Evolutionary conservation across 495 filamentous ascomycete species (phyloP), one percentile per base, ranked within the genome.

Genomic region (Xylaria scruposa): DNA sequence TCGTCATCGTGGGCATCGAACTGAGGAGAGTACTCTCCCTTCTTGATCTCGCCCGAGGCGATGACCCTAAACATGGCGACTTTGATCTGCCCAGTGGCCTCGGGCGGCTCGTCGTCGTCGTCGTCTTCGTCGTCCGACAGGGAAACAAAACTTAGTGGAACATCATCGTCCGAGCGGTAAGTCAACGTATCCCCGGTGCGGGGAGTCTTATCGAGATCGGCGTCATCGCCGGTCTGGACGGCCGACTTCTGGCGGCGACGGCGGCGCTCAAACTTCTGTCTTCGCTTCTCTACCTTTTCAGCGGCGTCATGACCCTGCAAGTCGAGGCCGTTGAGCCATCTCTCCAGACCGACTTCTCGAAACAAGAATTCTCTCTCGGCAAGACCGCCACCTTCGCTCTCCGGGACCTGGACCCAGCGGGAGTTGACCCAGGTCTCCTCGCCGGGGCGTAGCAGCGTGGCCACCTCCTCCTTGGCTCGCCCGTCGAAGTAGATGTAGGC

Each of bases 401-500:
- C 90, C 2, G 95, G 94, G 4, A 99, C 89, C 77, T 95, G 94
- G 71, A 99, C 96, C 96, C 96, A 99, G 78, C 96, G 86, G 12
- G 95, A 97, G 74, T 97, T 98, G 31, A 99, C 97, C 96, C 96
- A 99, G 0, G 96, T 99, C 81, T 99, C 96, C 73, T 98, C 96
- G 53, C 97, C 97, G 24, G 95, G 90, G 67, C 96, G 88, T 44
- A 99, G 85, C 53, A 99, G 83, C 42, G 96, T 99, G 68, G 96
- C 96, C 19, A 98, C 97, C 80, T 99, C 96, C 76, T 99, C 96
- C 81, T 99, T 98, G 38, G 89, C 87, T 61, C 97, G 86, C 15
- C 96, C 96, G 80, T 99, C 96, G 77, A 99, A 99, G 84, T 98
- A 98, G 70, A 99, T 98, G 78, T 99, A 99, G 15, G 96, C 96